phyloP scores from a whole-genome alignment of 202 grass and related monocot species.

The Alloteropsis angusta region DNA sequence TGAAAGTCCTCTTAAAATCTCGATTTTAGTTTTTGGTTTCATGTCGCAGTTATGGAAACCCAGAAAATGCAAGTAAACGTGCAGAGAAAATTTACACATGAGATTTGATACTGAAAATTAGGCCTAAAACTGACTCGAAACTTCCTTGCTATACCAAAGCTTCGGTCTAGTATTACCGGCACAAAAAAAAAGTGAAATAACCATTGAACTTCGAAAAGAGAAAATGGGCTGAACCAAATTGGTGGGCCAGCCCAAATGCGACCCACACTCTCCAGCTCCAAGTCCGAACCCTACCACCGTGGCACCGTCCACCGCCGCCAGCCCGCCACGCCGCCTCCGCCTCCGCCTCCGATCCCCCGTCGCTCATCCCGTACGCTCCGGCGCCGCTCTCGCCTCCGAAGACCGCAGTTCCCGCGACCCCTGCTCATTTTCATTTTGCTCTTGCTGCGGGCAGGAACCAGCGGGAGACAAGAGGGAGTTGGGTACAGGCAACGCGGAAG shows the following conservation, averaged over 20 bases:
- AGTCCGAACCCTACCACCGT: not conserved
- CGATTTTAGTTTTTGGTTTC: too few relatives aligned
- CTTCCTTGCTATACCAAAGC: too few relatives aligned
- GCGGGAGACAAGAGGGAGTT: not conserved
- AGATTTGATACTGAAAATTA: too few relatives aligned
- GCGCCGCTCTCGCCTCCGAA: not conserved
- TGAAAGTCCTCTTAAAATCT: too few relatives aligned
- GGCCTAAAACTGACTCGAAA: too few relatives aligned
- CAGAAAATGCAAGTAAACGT: too few relatives aligned
- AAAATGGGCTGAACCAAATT: not conserved
- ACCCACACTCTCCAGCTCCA: not conserved
- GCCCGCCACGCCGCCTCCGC: too few relatives aligned
- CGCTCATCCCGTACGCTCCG: not conserved
- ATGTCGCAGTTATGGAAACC: too few relatives aligned
- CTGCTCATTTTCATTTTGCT: not conserved
- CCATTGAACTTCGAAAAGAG: not conserved
- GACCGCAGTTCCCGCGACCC: not conserved
- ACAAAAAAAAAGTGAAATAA: too few relatives aligned
- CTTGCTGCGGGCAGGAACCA: not conserved
- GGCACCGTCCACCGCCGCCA: too few relatives aligned
- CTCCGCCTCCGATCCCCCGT: not conserved
- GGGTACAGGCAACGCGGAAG: not conserved
- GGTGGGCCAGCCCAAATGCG: not conserved
- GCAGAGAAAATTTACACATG: too few relatives aligned
- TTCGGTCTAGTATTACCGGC: too few relatives aligned